A percentile compares a stretch with the other conserved stretches of the same genome.
Evolutionary conservation across 2,329 filamentous ascomycete genomes (phyloP).

Genomic region (Apiospora aurea): DNA sequence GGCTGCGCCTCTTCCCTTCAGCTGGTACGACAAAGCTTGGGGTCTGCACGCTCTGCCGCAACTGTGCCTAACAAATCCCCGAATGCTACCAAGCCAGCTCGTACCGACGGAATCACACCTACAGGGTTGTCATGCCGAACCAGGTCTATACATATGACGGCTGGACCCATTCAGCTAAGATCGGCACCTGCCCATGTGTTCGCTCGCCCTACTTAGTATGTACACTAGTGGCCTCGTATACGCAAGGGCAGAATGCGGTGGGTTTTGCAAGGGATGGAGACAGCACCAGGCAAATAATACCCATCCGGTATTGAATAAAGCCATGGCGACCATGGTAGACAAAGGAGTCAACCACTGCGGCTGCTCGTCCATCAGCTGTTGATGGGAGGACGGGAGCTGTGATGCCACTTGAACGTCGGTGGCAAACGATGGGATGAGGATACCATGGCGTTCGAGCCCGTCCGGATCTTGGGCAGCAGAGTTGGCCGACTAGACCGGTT

Average conservation of each 20-base stretch:
- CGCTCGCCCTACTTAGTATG: neutral
- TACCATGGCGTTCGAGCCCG: neutral
- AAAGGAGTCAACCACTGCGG: neutral
- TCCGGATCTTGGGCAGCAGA: neutral
- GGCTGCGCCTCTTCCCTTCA: neutral
- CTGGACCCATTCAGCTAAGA: conserved; percentile 11
- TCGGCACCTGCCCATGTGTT: neutral
- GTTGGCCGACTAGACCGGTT: neutral
- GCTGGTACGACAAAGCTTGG: too few species aligned
- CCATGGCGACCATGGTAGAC: neutral
- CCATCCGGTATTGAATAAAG: neutral
- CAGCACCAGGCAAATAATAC: neutral
- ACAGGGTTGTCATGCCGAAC: conserved; percentile 3
- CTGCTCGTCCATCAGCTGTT: neutral
- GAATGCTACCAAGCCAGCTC: neutral
- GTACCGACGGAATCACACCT: neutral
- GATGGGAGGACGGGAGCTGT: neutral
- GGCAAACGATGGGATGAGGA: neutral
- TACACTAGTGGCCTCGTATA: conserved; percentile 16
- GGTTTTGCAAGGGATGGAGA: neutral
- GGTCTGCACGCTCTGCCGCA: neutral
- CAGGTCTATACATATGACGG: neutral
- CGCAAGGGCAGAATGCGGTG: neutral
- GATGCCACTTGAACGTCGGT: neutral
- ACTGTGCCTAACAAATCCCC: neutral